Base-by-base conservation (phyloP, 1,139 yeast species). In the Magnusiomyces ingens region DNA sequence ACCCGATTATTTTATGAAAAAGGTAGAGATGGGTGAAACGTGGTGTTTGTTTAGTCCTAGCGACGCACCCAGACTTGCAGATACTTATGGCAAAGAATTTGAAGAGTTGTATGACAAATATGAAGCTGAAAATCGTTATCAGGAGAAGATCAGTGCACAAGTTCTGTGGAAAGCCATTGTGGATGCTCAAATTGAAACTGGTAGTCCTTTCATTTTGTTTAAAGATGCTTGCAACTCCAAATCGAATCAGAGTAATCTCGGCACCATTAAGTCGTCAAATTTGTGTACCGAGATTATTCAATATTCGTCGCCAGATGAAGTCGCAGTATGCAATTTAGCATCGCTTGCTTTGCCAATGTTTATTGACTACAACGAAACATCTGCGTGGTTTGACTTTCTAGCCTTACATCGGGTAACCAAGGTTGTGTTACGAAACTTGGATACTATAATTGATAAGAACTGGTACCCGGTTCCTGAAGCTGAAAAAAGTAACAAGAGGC, bases 131-230 rank as follows among this genome's bases (percentile, higher is more conserved):
- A 85, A 85, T 52, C 79, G 82, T 62, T 94, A 90, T 59, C 77
- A 81, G 70, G 76, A 78, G 65, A 81, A 85, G 42, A 75, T 88
- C 64, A 84, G 84, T 70, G 96, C 96, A 44, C 95, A 88, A 72
- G 87, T 85, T 71, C 77, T 88, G 57, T 88, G 96, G 96, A 83
- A 85, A 61, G 82, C 90, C 53, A 87, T 88, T 60, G 75, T 88
- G 60, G 95, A 88, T 67, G 85, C 95, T 49, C 96, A 88, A 74
- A 86, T 93, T 52, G 96, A 88, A 75, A 88, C 96, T 38, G 96
- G 96, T 67, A 85, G 89, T 64, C 96, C 96, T 51, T 89, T 85
- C 75, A 86, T 88, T 89, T 77, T 88, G 49, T 88, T 87, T 76
- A 88, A 88, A 73, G 96, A 88, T 73, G 81, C 95, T 45, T 85